A percentile compares a stretch with the other conserved stretches of the same genome.
Conservation (phyloP, 805 yeast genomes). For the Wickerhamomyces strasburgensis region DNA sequence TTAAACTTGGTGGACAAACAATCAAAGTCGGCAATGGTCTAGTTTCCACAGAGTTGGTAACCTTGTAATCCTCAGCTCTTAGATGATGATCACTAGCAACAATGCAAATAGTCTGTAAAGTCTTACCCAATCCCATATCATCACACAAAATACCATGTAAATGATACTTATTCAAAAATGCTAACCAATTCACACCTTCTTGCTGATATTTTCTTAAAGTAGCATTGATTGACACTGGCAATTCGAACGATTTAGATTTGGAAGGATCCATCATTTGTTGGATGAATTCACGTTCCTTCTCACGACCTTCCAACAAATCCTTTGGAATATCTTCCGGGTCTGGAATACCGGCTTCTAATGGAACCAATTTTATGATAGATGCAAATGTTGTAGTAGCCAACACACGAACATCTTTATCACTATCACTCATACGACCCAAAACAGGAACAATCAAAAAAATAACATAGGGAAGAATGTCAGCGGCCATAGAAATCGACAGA, state of each 20-base stretch:
- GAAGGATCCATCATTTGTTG: slow-evolving; percentile 98
- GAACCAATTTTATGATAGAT: slow-evolving; percentile 88
- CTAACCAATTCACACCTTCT: slow-evolving; percentile 98
- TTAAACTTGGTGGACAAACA: slow-evolving; percentile 94
- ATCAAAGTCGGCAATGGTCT: slow-evolving; percentile 79
- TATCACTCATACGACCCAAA: slow-evolving; percentile 95
- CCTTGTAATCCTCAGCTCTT: slow-evolving; percentile 62
- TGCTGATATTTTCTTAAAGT: slow-evolving; percentile 93
- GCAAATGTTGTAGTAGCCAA: slow-evolving; percentile 96
- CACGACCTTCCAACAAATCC: slow-evolving; percentile 81
- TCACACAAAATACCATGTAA: slow-evolving; percentile 97
- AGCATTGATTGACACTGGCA: slow-evolving; percentile 91
- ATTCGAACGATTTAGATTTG: slow-evolving; percentile 77
- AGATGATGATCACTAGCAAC: slow-evolving; percentile 93
- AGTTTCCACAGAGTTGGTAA: slow-evolving; percentile 57
- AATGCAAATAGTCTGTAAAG: slow-evolving; percentile 94
- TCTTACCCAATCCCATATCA: slow-evolving; percentile 99
- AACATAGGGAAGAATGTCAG: slow-evolving; percentile 86
- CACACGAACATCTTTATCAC: slow-evolving; percentile 80
- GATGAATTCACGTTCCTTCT: slow-evolving; percentile 88
- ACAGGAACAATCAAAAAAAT: slow-evolving; percentile 95
- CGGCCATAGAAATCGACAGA: slow-evolving; percentile 78
- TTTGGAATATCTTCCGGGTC: slow-evolving; percentile 90
- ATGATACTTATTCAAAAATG: slow-evolving; percentile 89
- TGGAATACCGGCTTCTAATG: slow-evolving; percentile 94